phyloP scores from a whole-genome alignment of 495 filamentous ascomycete species.

The Podospora pseudoanserina region DNA sequence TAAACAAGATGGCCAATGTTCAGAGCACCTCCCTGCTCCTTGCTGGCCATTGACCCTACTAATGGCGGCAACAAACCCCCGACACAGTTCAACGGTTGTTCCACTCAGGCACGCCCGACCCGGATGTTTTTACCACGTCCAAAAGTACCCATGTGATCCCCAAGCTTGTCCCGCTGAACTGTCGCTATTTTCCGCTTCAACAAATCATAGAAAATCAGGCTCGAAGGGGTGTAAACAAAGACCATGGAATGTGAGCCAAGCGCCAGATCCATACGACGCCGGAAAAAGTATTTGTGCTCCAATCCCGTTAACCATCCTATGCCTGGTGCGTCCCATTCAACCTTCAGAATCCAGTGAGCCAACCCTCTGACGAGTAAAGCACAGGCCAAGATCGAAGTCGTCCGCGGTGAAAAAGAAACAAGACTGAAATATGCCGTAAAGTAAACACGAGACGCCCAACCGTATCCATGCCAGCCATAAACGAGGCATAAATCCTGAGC shows the following conservation, averaged over 20 bases:
- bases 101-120: neutral
- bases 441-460: neutral
- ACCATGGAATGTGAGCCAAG: neutral
- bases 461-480: constrained; percentile 4
- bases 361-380: neutral
- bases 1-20: neutral
- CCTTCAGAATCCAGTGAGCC: neutral
- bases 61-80: neutral
- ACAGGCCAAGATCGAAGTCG: neutral
- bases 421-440: neutral
- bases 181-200: neutral
- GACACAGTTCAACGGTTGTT: neutral
- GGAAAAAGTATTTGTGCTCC: neutral
- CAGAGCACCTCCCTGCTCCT: neutral
- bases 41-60: neutral
- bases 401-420: neutral
- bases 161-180: neutral
- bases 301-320: neutral
- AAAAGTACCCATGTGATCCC: neutral
- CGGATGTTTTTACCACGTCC: neutral
- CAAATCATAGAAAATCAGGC: neutral
- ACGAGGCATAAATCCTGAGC: constrained; percentile 5
- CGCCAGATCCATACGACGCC: neutral
- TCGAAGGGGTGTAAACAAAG: neutral
- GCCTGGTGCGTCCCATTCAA: neutral